Conservation (phyloP, 176 grass and related monocot genomes). For the Bolboschoenus planiculmis region DNA sequence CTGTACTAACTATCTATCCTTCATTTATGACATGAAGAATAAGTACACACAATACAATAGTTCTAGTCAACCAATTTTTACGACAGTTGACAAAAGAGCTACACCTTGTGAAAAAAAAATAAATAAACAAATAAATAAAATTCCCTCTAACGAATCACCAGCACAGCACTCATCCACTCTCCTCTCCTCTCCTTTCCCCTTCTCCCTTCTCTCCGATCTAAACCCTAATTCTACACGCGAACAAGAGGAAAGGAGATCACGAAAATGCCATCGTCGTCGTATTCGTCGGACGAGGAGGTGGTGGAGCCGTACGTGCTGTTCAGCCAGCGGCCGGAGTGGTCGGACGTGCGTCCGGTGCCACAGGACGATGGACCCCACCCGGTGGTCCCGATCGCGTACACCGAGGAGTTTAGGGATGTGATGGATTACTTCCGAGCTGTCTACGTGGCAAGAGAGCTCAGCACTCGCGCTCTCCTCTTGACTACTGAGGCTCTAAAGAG, state of each 20-base stretch:
- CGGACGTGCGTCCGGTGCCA: conserved; percentile 55
- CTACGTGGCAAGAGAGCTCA: conserved; percentile 57
- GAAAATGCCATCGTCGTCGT: conserved; percentile 19
- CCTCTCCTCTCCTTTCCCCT: too few species aligned
- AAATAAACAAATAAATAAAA: too few species aligned
- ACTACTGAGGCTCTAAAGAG: conserved; percentile 58
- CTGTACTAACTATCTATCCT: too few species aligned
- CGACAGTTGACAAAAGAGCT: too few species aligned
- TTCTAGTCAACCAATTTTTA: too few species aligned
- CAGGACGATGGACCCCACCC: conserved; percentile 73
- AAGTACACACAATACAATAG: too few species aligned
- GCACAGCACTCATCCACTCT: too few species aligned
- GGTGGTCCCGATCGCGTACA: conserved; percentile 62
- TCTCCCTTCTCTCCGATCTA: neutral
- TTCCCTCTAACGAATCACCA: too few species aligned
- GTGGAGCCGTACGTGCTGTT: conserved; percentile 34
- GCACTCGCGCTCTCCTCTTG: conserved; percentile 54
- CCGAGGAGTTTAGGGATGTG: conserved; percentile 61
- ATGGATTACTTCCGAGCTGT: conserved; percentile 97
- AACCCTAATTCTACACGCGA: neutral
- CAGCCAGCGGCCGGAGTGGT: conserved; percentile 47
- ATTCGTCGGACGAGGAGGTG: conserved; percentile 4
- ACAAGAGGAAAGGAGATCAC: neutral
- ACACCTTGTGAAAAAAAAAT: too few species aligned
- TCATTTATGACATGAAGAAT: too few species aligned